A percentile compares a stretch with the other conserved stretches of the same genome.
phyloP scores from a whole-genome alignment of 352 stramenopile species.

The Stramenopiles sp. region DNA sequence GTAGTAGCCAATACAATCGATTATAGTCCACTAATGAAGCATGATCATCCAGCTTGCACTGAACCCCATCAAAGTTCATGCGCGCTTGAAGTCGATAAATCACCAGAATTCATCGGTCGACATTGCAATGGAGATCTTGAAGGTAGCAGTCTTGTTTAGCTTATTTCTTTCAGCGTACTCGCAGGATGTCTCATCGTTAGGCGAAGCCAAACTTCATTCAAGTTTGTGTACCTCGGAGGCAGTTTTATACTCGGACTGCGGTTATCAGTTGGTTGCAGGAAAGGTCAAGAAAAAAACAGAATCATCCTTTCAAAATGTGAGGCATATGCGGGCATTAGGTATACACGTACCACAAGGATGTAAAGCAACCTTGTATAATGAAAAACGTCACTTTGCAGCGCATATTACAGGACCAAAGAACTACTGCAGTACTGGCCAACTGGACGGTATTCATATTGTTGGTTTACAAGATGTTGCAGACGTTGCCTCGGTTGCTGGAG shows the following conservation, averaged over 20 bases:
- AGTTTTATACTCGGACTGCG: neutral
- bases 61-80: too few species aligned
- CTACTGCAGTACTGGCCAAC: neutral
- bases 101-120: too few species aligned
- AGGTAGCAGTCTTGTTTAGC: too few species aligned
- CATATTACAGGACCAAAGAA: neutral
- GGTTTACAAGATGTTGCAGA: neutral
- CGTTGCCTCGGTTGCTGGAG: neutral
- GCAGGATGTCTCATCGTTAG: neutral
- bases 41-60: too few species aligned
- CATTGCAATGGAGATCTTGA: too few species aligned
- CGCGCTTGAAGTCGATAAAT: too few species aligned
- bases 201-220: neutral
- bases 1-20: too few species aligned
- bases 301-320: neutral
- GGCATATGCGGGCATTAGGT: neutral
- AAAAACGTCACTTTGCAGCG: neutral
- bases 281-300: neutral
- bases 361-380: neutral
- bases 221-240: too few species aligned
- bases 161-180: neutral
- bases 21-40: too few species aligned
- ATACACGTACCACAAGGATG: neutral
- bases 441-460: neutral
- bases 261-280: neutral